These are phyloP conservation scores for Speleostelium caveatum DNA, from an alignment of 78 protist species.

Conservation along the genomic window DNA sequence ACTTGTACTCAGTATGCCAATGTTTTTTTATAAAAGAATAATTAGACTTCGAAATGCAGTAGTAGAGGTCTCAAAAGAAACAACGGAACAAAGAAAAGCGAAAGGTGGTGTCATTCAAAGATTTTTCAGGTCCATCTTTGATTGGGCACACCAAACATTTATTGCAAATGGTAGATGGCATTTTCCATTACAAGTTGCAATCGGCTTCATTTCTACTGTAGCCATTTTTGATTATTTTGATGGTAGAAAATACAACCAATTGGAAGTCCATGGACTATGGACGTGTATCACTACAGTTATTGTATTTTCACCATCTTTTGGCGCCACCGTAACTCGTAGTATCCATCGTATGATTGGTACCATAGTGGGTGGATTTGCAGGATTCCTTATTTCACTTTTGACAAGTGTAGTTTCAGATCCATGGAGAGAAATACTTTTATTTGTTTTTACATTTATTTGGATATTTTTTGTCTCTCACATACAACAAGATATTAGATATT, in stretches of 20 bases:
- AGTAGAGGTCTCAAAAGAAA: not conserved
- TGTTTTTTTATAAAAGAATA: not conserved
- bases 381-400: not conserved
- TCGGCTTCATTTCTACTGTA: not conserved
- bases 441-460: not conserved
- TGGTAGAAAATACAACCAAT: not conserved
- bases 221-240: not conserved
- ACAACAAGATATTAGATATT: not conserved
- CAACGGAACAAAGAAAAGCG: not conserved
- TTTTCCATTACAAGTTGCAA: conserved; percentile 7
- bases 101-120: not conserved
- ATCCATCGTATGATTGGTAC: conserved; percentile 8
- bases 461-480: not conserved
- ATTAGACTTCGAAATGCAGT: too few relatives aligned
- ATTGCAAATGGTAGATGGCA: not conserved
- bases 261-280: not conserved
- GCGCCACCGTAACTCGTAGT: not conserved
- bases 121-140: not conserved
- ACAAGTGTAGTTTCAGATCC: not conserved
- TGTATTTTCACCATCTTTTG: conserved; percentile 5
- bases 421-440: not conserved
- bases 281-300: not conserved
- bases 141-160: not conserved
- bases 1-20: not conserved
- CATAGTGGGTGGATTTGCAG: not conserved